Evolutionary conservation across 768 basidiomycete species (phyloP).

Genomic region (Serendipita sp.): DNA sequence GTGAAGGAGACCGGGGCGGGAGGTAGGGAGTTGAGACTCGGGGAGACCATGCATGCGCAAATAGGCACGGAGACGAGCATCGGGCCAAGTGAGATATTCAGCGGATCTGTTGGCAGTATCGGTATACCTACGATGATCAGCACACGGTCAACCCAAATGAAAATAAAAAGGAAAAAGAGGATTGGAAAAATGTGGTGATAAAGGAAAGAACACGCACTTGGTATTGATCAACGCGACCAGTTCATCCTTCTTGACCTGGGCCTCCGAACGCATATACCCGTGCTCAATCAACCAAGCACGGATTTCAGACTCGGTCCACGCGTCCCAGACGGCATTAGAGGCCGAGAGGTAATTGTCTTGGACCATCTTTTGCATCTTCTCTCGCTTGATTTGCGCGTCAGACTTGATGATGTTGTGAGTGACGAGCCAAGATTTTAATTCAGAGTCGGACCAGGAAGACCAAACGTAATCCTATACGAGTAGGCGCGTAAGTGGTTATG

Average conservation of each 20-base stretch:
- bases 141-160: not conserved
- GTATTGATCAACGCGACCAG: constrained; percentile 53
- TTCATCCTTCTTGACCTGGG: constrained; percentile 53
- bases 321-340: constrained; percentile 40
- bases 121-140: constrained; percentile 30
- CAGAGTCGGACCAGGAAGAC: constrained; percentile 59
- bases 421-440: constrained; percentile 67
- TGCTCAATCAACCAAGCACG: constrained; percentile 59
- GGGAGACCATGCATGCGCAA: constrained; percentile 59
- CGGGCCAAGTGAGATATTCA: constrained; percentile 78
- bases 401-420: constrained; percentile 55
- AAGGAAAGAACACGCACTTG: constrained; percentile 30
- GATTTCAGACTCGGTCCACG: constrained; percentile 64
- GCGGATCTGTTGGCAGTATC: constrained; percentile 31
- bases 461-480: constrained; percentile 33
- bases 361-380: constrained; percentile 65
- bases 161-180: not conserved
- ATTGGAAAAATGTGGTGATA: not conserved
- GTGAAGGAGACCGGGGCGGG: constrained; percentile 66
- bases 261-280: constrained; percentile 43
- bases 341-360: constrained; percentile 51
- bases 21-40: constrained; percentile 48
- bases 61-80: constrained; percentile 81
- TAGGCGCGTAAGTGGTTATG: too few species aligned
- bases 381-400: constrained; percentile 45